These are phyloP conservation scores for Paramecium octaurelia DNA, from an alignment of 73 alveolate species.

Conservation along the genomic window DNA sequence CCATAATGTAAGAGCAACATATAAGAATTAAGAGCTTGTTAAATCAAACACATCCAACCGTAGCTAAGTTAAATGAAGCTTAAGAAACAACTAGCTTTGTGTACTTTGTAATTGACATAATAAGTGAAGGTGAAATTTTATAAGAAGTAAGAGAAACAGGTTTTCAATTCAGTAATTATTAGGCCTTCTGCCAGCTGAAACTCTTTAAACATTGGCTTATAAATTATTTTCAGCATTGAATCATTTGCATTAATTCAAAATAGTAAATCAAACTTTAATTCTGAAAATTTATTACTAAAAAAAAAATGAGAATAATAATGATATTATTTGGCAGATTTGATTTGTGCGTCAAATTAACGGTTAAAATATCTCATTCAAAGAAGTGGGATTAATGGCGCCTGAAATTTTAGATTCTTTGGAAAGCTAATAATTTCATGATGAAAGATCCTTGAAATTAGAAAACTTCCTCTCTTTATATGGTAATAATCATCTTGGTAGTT, in stretches of 20 bases:
- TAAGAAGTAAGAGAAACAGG: conserved; percentile 50
- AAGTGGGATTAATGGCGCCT: conserved; percentile 63
- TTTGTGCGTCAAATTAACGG: background rate
- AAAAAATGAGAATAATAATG: conserved; percentile 43
- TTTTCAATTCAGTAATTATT: background rate
- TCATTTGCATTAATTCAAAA: conserved; percentile 76
- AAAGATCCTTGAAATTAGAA: no score
- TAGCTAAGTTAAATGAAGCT: conserved; percentile 62
- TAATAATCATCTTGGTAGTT: no score
- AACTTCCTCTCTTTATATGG: no score
- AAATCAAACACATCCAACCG: conserved; percentile 72
- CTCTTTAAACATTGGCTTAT: background rate
- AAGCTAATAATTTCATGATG: background rate
- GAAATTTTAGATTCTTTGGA: conserved; percentile 35
- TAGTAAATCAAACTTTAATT: conserved; percentile 84
- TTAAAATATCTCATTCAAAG: background rate
- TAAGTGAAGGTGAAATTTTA: conserved; percentile 71
- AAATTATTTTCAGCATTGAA: conserved; percentile 75
- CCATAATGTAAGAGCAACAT: background rate
- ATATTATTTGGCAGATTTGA: conserved; percentile 54
- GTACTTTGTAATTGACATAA: conserved; percentile 61
- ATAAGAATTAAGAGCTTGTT: conserved; percentile 51
- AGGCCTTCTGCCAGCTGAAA: conserved; percentile 33
- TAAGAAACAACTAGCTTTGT: conserved; percentile 56
- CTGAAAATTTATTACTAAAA: conserved; percentile 79